Conservation (phyloP, 495 filamentous ascomycete genomes). For the Sphaerosporella brunnea region DNA sequence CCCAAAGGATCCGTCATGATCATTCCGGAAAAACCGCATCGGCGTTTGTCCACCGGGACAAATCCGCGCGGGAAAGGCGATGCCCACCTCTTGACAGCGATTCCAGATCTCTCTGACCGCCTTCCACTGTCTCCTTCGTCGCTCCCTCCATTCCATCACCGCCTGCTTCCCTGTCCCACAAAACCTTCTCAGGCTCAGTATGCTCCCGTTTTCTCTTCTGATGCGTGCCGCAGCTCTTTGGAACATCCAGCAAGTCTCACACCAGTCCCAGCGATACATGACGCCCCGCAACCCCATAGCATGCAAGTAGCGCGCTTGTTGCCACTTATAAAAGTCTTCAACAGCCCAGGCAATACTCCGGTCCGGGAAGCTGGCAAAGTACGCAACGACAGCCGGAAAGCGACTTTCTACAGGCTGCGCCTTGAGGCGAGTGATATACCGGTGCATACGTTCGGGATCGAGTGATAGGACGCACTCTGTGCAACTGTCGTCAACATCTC, state of each 20-base stretch:
- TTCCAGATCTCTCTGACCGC: background rate
- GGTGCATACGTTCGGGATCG: background rate
- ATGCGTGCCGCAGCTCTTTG: conserved; percentile 11
- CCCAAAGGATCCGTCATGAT: background rate
- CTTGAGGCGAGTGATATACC: background rate
- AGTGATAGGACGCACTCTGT: background rate
- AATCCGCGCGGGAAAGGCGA: background rate
- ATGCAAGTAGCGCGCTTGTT: background rate
- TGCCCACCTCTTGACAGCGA: background rate
- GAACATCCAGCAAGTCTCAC: conserved; percentile 18
- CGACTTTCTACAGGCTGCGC: conserved; percentile 8
- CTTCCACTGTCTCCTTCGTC: background rate
- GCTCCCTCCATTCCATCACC: background rate
- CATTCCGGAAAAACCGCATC: background rate
- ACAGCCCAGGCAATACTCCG: conserved; percentile 17
- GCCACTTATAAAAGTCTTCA: conserved; percentile 15
- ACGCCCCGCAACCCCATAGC: conserved; percentile 10
- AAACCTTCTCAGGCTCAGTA: background rate
- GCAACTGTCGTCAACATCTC: background rate
- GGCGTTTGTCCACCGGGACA: conserved; percentile 2
- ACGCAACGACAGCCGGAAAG: conserved; percentile 15
- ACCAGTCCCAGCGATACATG: conserved; percentile 23
- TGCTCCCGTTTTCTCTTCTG: background rate
- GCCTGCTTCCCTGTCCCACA: background rate
- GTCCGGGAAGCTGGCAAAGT: conserved; percentile 13